A percentile compares a stretch with the other conserved stretches of the same genome.
Conservation (phyloP, 306 rosid species). For the Malus sylvestris region DNA sequence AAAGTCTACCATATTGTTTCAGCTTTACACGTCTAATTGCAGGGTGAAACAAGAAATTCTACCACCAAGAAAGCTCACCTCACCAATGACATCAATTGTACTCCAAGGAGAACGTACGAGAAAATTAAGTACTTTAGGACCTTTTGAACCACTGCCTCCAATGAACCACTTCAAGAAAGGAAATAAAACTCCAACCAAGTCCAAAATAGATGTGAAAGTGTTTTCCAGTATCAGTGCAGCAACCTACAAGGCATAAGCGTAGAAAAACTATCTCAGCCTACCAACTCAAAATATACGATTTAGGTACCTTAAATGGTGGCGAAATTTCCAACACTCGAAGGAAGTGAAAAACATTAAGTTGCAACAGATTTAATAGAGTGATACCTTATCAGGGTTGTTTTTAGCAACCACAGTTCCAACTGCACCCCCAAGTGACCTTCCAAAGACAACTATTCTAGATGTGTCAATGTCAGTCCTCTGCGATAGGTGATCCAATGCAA, state of each 20-base stretch:
- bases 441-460: slow-evolving; percentile 83
- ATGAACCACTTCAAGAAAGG: slow-evolving; percentile 95
- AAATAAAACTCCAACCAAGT: slow-evolving; percentile 95
- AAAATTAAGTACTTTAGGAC: slow-evolving; percentile 77
- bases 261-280: not conserved
- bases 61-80: slow-evolving; percentile 44
- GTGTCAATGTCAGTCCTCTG: slow-evolving; percentile 90
- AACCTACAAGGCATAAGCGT: slow-evolving; percentile 51
- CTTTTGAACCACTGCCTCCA: slow-evolving; percentile 73
- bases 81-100: slow-evolving; percentile 75
- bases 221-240: slow-evolving; percentile 86
- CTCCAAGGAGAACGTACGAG: slow-evolving; percentile 96
- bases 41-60: slow-evolving; percentile 6
- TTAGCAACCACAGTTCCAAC: slow-evolving; percentile 87
- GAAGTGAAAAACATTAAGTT: not conserved
- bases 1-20: not conserved
- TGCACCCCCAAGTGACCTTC: slow-evolving; percentile 99
- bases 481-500: slow-evolving; percentile 95
- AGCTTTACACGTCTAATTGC: not conserved
- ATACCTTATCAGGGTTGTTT: slow-evolving; percentile 93
- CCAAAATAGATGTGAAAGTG: slow-evolving; percentile 95
- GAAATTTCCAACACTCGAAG: not conserved
- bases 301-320: not conserved
- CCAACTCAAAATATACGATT: not conserved
- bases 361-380: not conserved